A percentile compares a stretch with the other conserved stretches of the same genome.
Evolutionary conservation across 2,329 filamentous ascomycete species (phyloP).

Genomic region (Phialemoniopsis sp.): DNA sequence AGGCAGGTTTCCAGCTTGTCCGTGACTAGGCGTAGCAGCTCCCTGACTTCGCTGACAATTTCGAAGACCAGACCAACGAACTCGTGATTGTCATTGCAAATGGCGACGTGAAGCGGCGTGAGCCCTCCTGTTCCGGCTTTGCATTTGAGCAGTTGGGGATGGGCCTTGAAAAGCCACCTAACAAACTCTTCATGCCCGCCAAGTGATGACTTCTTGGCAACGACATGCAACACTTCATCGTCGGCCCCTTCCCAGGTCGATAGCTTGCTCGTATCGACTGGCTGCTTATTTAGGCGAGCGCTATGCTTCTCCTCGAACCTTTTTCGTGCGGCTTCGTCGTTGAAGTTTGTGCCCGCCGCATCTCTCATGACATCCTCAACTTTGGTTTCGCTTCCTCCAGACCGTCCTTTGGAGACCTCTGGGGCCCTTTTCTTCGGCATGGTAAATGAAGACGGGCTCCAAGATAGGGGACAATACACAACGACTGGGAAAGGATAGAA

Average conservation of each 20-base stretch:
- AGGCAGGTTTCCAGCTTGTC: constrained; percentile 1
- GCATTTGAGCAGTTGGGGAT: constrained; percentile 1
- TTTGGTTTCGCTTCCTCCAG: neutral
- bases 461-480: no score
- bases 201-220: neutral
- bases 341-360: neutral
- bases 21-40: neutral
- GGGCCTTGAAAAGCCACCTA: constrained; percentile 1
- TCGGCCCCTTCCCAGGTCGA: neutral
- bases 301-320: constrained; percentile 2
- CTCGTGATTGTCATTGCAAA: constrained; percentile 1
- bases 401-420: no score
- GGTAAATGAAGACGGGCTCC: no score
- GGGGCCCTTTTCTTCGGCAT: no score
- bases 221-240: constrained; percentile 1
- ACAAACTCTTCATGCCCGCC: neutral
- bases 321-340: neutral
- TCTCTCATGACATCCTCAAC: neutral
- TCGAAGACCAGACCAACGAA: constrained; percentile 4
- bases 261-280: neutral
- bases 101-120: constrained; percentile 5
- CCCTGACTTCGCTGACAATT: neutral
- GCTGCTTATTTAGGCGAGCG: neutral
- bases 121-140: neutral
- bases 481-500: no score